Evolutionary conservation across 2,329 filamentous ascomycete genomes (phyloP), one percentile per base, ranked within the genome.

Genomic region (Monilinia aucupariae): DNA sequence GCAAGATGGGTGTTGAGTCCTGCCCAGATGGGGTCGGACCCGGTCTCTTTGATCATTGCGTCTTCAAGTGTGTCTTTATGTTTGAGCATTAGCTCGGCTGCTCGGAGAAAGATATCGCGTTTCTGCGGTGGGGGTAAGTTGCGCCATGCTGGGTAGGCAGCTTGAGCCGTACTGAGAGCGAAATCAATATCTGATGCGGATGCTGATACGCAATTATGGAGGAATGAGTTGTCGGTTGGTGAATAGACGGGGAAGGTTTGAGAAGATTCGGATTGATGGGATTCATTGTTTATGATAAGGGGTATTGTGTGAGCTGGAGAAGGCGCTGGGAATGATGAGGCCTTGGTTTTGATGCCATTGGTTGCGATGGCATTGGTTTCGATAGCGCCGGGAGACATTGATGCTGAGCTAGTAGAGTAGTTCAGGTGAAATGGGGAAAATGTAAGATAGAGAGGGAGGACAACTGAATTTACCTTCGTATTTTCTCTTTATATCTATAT

Each of bases 131-230:
- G 82, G 52, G 83, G 85, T 3, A 82, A 82, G 67, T 82, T 82
- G 50, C 82, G 80, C 91, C 91, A 96, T 64, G 81, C 76, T 50
- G 81, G 82, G 74, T 90, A 87, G 1, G 91, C 90, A 17, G 79
- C 78, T n/a, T 85, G 78, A 0, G 90, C 89, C 7, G 79, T 75
- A 32, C 74, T 68, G 60, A 80, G 75, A 12, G 86, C 82, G 12
- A 77, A 75, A 22, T 82, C 75, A 34, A 86, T 86, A 66, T 83
- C 78, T 2, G 77, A 75, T 53, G 82, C 82, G 45, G 81, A 76
- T 3, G 85, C 84, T 41, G 82, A 84, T 41, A 81, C 79, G 63
- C 82, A 83, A 63, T 80, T 79, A 66, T 82, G 78, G 71, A 86
- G 78, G 47, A 85, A 72, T 17, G 82, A 71, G 30, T 72, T 84